Conservation (phyloP, 257 asterid genomes). For the Osmanthus fragrans region DNA sequence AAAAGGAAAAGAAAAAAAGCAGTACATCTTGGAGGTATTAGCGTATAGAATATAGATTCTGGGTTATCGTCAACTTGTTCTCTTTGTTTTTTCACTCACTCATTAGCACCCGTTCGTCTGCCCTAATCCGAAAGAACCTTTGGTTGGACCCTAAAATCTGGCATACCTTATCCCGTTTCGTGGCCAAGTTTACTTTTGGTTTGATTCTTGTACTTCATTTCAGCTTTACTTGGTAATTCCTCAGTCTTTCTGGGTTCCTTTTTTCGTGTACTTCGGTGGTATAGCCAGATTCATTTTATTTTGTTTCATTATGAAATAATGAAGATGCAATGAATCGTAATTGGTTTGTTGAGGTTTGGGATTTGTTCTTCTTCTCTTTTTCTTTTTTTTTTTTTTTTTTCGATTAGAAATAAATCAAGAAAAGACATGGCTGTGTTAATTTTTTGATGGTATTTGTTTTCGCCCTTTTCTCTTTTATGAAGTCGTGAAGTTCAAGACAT, state of each 20-base stretch:
- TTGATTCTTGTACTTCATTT: neutral
- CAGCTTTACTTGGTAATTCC: neutral
- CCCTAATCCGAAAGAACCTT: slow-evolving; percentile 27
- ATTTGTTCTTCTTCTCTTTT: neutral
- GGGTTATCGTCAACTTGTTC: too few relatives aligned
- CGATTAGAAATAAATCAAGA: neutral
- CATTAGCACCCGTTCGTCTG: neutral
- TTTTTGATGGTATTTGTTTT: neutral
- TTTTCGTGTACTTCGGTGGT: neutral
- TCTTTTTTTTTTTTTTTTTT: neutral
- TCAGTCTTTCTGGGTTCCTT: neutral
- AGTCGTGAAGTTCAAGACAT: neutral
- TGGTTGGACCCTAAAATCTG: slow-evolving; percentile 10
- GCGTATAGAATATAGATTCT: too few relatives aligned
- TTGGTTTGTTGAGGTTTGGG: neutral
- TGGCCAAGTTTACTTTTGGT: neutral
- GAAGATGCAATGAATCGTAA: neutral
- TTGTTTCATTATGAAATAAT: neutral
- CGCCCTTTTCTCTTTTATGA: neutral
- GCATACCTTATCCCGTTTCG: neutral
- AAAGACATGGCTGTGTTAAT: neutral
- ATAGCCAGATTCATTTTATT: neutral
- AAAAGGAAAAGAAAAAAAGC: too few relatives aligned
- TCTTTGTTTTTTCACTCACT: neutral
- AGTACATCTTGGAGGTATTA: neutral